A percentile compares a stretch with the other conserved stretches of the same genome.
phyloP scores from a whole-genome alignment of 192 early-diverging fungal genomes.

The Chytriomyces confervae region DNA sequence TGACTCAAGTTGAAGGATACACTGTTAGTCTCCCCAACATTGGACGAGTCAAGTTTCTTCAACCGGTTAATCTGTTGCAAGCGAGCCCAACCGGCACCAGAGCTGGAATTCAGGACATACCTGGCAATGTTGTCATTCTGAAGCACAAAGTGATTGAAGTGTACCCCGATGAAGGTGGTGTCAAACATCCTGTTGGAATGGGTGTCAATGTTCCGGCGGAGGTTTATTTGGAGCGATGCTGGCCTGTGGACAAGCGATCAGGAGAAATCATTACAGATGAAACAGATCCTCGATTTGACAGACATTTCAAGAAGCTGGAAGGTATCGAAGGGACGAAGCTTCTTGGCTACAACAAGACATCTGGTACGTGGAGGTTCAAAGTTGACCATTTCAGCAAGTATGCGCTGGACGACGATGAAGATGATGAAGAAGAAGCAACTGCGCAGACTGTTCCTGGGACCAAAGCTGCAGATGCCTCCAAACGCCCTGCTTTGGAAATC shows the following conservation, averaged over 20 bases:
- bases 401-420: conserved; percentile 74
- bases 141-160: conserved; percentile 71
- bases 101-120: conserved; percentile 65
- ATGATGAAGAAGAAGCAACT: conserved; percentile 54
- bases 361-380: conserved; percentile 89
- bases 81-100: conserved; percentile 55
- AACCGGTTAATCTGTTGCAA: conserved; percentile 81
- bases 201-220: conserved; percentile 88
- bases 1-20: conserved; percentile 77
- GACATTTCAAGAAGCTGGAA: conserved; percentile 73
- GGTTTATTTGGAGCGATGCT: conserved; percentile 81
- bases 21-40: conserved; percentile 68
- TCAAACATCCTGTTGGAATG: conserved; percentile 79
- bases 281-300: conserved; percentile 70
- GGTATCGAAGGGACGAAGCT: conserved; percentile 79
- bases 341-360: conserved; percentile 70
- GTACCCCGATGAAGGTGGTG: conserved; percentile 76
- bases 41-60: conserved; percentile 78
- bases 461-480: not conserved
- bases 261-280: conserved; percentile 68
- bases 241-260: conserved; percentile 81
- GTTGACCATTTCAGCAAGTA: conserved; percentile 87
- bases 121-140: conserved; percentile 82
- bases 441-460: not conserved
- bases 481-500: not conserved